Evolutionary conservation across 1,284 basidiomycete genomes (phyloP), one percentile per base, ranked within the genome.

Genomic region (Lentinus polychrous): DNA sequence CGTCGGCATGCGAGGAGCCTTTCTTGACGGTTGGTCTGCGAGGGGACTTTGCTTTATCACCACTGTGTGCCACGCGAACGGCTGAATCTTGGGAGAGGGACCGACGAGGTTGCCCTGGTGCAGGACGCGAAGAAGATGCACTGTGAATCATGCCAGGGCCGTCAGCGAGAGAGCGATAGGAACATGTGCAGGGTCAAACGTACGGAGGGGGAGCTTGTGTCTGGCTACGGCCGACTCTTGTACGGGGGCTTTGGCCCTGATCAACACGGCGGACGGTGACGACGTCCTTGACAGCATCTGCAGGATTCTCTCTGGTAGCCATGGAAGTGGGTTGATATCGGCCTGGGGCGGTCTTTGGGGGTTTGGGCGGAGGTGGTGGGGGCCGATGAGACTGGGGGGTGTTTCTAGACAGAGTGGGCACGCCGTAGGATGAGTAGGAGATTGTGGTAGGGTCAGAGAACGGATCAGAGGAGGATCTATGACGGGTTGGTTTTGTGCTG

Each of bases 61-160:
- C 64, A 43, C 68, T 63, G 49, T 64, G 65, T 24, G 69, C 62
- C 23, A 64, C 62, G 14, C 61, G 67, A 35, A 66, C 60, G 41
- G 70, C 71, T 8, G 81, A 78, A 57, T 90, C 86, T 52, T 88
- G 78, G 2, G 86, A 87, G 46, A 81, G 76, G 1, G 86, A 84
- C 57, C 86, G 78, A 39, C 76, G 76, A 31, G 72, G 67, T 3
- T 74, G 66, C 36, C 71, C 59, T n/a, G 62, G 59, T 35, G 59
- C 59, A 52, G 73, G 57, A 48, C 58, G 54, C 43, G 55, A 58
- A 53, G 67, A 51, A 46, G 49, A 55, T 55, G 45, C 46, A 52
- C 55, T 50, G 48, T 52, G 36, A 44, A 46, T 43, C 43, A 39
- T 37, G 24, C 41, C 39, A 51, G 46, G 64, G 48, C 50, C 66